Evolutionary conservation across 768 basidiomycete species (phyloP), one percentile per base, ranked within the genome.

Genomic region (Tylopilus cervinicoccineus): DNA sequence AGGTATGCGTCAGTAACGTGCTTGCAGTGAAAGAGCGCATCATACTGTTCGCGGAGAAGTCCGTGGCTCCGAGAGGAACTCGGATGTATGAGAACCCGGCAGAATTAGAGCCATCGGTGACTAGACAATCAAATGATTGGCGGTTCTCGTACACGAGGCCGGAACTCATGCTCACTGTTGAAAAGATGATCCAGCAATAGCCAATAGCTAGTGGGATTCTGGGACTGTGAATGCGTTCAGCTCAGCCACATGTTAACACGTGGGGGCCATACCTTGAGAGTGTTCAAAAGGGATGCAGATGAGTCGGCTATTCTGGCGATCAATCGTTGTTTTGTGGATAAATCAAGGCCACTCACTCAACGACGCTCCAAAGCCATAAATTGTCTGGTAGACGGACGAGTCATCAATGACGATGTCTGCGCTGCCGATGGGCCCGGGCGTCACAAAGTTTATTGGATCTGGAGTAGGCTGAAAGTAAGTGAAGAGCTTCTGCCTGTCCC

Each of bases 21-120:
- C 20, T 43, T 17, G 10, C 13, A 13, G 29, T 33, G 34, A 41
- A 32, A 43, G 8, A 12, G 9, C n/a, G 20, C 24, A 27, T n/a
- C 74, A 38, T 48, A 84, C 85, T 54, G 4, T 56, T 70, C 4
- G 76, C 68, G 11, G 87, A 86, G 58, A 88, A 88, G 64, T 88
- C 87, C 4, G 83, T 77, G 5, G 87, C 83, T 13, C 87, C 87
- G 13, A 89, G 72, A 0, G 86, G 78, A 32, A 88, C 71, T 10
- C 87, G 78, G 41, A 89, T 66, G 56, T 84, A 85, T 36, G 79
- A 81, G 43, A 89, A 66, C 2, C 86, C 87, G 23, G 87, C 86
- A 6, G 78, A 73, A 47, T 79, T 71, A 11, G 76, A 75, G 1
- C 74, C 81, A 60, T 88, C 80, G 1, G 77, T 76, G 14, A 81